Conservation (phyloP, 805 yeast genomes). For the Metschnikowia continentalis region DNA sequence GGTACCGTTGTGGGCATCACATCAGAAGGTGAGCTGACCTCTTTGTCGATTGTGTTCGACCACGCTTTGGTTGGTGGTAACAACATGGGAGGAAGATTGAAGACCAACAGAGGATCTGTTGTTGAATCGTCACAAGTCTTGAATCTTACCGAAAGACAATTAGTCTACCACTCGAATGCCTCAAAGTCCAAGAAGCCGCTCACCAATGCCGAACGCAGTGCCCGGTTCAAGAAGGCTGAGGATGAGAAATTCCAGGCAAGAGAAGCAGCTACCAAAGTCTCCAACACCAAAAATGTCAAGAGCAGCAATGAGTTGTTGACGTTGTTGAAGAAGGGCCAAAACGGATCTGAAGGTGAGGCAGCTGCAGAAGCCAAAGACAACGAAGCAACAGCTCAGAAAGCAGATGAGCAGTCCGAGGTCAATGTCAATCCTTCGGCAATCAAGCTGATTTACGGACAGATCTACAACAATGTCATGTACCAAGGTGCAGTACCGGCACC, state of each 20-base stretch:
- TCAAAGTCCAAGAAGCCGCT: slow-evolving; percentile 40
- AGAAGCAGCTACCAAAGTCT: slow-evolving; percentile 8
- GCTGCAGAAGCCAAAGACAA: neutral
- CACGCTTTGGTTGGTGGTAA: slow-evolving; percentile 78
- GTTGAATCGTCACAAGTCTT: slow-evolving; percentile 78
- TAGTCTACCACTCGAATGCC: slow-evolving; percentile 70
- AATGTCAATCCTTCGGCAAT: slow-evolving; percentile 28
- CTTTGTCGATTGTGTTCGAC: slow-evolving; percentile 81
- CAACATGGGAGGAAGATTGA: slow-evolving; percentile 71
- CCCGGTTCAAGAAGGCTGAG: slow-evolving; percentile 10
- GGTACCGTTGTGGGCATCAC: slow-evolving; percentile 81
- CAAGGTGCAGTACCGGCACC: slow-evolving; percentile 25
- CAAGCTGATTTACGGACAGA: slow-evolving; percentile 41
- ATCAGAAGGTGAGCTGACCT: slow-evolving; percentile 55
- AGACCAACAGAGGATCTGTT: slow-evolving; percentile 76
- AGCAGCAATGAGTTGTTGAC: slow-evolving; percentile 30
- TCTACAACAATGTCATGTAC: slow-evolving; percentile 40
- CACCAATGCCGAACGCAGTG: slow-evolving; percentile 18
- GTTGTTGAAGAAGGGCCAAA: slow-evolving; percentile 23
- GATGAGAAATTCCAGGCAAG: neutral
- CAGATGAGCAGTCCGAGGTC: slow-evolving; percentile 15
- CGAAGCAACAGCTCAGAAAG: neutral
- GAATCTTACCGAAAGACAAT: slow-evolving; percentile 71
- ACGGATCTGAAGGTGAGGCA: slow-evolving; percentile 12
- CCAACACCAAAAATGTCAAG: slow-evolving; percentile 19